Conservation (phyloP, 352 stramenopile genomes). For the Sclerospora graminicola region DNA sequence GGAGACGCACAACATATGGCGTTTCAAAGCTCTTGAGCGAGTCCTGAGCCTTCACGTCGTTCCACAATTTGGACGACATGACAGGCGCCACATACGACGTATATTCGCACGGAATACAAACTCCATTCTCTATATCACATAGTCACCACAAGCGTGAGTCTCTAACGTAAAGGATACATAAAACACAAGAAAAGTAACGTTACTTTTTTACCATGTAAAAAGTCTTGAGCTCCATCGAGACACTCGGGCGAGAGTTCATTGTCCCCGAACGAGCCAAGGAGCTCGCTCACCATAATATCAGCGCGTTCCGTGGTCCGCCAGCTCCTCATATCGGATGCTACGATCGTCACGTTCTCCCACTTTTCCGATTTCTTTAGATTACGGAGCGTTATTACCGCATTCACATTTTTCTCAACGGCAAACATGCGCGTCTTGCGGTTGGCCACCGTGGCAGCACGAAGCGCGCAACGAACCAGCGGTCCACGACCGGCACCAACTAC, state of each 20-base stretch:
- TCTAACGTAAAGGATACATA: too few relatives aligned
- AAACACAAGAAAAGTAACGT: too few relatives aligned
- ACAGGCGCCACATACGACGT: constrained; percentile 93
- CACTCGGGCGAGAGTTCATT: constrained; percentile 99
- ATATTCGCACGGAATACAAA: constrained; percentile 88
- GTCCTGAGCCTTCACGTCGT: constrained; percentile 77
- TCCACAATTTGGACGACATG: constrained; percentile 91
- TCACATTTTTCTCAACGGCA: constrained; percentile 98
- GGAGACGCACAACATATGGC: constrained; percentile 94
- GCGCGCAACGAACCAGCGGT: constrained; percentile 87
- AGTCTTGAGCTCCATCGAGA: constrained; percentile 90
- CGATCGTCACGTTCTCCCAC: constrained; percentile 81
- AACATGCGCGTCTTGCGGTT: constrained; percentile 84
- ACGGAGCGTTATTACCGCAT: constrained; percentile 92
- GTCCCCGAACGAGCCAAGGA: constrained; percentile 95
- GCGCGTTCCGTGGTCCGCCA: constrained; percentile 71
- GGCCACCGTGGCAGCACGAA: constrained; percentile 57
- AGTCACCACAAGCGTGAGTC: background rate
- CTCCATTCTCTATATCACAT: constrained; percentile 46
- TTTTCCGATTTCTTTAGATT: constrained; percentile 81
- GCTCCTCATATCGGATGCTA: constrained; percentile 79
- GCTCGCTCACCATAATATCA: constrained; percentile 94
- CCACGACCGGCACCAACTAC: constrained; percentile 93
- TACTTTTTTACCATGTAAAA: constrained; percentile 84
- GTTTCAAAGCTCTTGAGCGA: constrained; percentile 89